Percentiles rank a stretch among this genome's conserved stretches.
These are phyloP conservation scores for Zygosaccharomyces kombuchaensis DNA, from an alignment of 805 yeast species.

Conservation along the genomic window DNA sequence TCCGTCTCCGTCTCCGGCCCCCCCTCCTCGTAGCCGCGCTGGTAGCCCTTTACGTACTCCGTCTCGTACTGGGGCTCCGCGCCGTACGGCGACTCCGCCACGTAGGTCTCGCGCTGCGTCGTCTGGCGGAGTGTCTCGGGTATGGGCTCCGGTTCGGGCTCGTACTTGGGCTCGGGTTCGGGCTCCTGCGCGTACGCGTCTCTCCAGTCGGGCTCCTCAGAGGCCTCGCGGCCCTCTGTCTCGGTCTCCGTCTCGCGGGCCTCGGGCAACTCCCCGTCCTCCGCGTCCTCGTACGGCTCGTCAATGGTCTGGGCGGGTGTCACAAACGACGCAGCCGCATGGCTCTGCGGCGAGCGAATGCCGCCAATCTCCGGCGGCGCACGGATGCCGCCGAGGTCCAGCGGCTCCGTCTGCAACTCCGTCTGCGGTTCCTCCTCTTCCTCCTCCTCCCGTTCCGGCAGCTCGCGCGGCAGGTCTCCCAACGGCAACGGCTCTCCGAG, in stretches of 20 bases:
- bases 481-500: background rate
- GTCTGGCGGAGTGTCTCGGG: background rate
- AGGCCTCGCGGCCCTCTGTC: too few species aligned
- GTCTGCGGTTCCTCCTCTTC: background rate
- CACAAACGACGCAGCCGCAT: conserved; percentile 4
- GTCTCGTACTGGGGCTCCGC: background rate
- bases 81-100: background rate
- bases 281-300: conserved; percentile 2
- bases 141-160: background rate
- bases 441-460: too few species aligned
- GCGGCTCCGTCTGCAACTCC: background rate
- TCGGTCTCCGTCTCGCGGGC: too few species aligned
- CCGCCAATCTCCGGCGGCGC: too few species aligned
- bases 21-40: background rate
- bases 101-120: too few species aligned
- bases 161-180: background rate
- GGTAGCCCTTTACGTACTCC: background rate
- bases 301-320: conserved; percentile 4
- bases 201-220: background rate
- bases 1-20: background rate
- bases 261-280: too few species aligned
- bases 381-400: conserved; percentile 1
- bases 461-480: background rate
- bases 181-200: background rate
- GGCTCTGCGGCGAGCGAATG: conserved; percentile 4